Percentiles rank a stretch among this genome's conserved stretches.
These are phyloP conservation scores for Fusarium duplospermum DNA, from an alignment of 2,329 filamentous ascomycete genomes.

Conservation along the genomic window DNA sequence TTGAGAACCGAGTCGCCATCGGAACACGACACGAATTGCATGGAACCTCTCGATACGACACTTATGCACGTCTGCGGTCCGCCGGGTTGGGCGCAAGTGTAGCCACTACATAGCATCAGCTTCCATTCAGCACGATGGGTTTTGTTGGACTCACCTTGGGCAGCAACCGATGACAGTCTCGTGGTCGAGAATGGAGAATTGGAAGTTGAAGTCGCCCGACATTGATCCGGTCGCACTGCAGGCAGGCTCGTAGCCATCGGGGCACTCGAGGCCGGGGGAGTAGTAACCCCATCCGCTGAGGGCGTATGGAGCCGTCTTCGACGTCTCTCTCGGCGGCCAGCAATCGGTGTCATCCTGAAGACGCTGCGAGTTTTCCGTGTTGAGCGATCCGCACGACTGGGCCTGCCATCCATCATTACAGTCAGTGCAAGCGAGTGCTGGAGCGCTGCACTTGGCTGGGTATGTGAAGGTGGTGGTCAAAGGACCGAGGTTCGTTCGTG, in stretches of 20 bases:
- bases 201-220: constrained; percentile 39
- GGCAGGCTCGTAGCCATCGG: constrained; percentile 46
- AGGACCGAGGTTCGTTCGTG: constrained; percentile 38
- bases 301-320: constrained; percentile 21
- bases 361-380: constrained; percentile 16
- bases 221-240: constrained; percentile 46
- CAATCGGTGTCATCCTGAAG: constrained; percentile 44
- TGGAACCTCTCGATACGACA: constrained; percentile 27
- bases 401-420: constrained; percentile 42
- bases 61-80: constrained; percentile 22
- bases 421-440: constrained; percentile 31
- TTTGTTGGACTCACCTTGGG: constrained; percentile 41
- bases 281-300: constrained; percentile 51
- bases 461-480: constrained; percentile 40
- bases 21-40: not conserved
- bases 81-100: not conserved
- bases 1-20: not conserved
- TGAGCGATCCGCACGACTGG: constrained; percentile 35
- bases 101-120: constrained; percentile 11
- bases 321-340: constrained; percentile 43
- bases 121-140: not conserved
- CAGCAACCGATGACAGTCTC: constrained; percentile 51
- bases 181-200: constrained; percentile 40
- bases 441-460: constrained; percentile 34
- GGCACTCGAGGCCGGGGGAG: constrained; percentile 50